phyloP scores from a whole-genome alignment of 768 basidiomycete genomes.

The Phaeolepiota aurea region DNA sequence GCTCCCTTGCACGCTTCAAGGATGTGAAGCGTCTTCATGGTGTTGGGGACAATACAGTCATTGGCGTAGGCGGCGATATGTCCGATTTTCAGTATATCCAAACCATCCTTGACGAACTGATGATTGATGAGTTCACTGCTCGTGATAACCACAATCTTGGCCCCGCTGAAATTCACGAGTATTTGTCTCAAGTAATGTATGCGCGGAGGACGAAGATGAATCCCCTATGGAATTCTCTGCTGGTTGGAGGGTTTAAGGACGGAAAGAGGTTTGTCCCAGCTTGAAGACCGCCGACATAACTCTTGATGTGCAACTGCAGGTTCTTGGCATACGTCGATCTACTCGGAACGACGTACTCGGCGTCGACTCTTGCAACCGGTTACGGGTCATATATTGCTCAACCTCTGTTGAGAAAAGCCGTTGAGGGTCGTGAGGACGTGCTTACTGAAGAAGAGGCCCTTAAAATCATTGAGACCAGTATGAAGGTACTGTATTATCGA shows the following conservation, averaged over 20 bases:
- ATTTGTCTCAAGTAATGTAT: slow-evolving; percentile 88
- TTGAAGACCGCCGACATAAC: background rate
- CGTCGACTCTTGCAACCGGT: slow-evolving; percentile 91
- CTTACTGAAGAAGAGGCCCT: slow-evolving; percentile 76
- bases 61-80: slow-evolving; percentile 96
- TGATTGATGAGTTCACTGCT: slow-evolving; percentile 70
- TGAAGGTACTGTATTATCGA: slow-evolving; percentile 93
- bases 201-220: slow-evolving; percentile 78
- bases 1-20: slow-evolving; percentile 95
- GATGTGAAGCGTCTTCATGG: slow-evolving; percentile 84
- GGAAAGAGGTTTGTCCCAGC: slow-evolving; percentile 52
- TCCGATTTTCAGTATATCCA: slow-evolving; percentile 96
- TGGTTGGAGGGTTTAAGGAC: slow-evolving; percentile 89
- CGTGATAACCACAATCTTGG: slow-evolving; percentile 81
- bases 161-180: slow-evolving; percentile 88
- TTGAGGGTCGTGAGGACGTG: slow-evolving; percentile 70
- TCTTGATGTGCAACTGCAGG: too few species aligned
- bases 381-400: slow-evolving; percentile 92
- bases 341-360: slow-evolving; percentile 91
- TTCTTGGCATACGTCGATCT: slow-evolving; percentile 94
- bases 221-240: slow-evolving; percentile 90
- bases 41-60: slow-evolving; percentile 75
- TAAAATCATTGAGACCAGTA: slow-evolving; percentile 72
- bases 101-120: slow-evolving; percentile 65
- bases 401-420: slow-evolving; percentile 84